Percentiles rank a stretch among this genome's conserved stretches.
phyloP scores from a whole-genome alignment of 805 yeast genomes.

The Saitoella complicata region DNA sequence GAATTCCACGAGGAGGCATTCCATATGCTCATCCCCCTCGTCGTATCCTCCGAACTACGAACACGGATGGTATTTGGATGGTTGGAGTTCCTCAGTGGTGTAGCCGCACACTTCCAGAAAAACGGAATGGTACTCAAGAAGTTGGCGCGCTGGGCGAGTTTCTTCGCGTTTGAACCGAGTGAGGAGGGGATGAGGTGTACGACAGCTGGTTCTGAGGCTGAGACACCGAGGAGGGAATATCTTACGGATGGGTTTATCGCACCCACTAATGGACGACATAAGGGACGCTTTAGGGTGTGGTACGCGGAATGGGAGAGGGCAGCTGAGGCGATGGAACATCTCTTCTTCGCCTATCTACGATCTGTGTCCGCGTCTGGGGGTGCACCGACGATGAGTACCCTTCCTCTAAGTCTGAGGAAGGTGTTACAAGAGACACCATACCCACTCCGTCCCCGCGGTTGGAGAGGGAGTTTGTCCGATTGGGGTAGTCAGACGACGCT shows the following conservation, averaged over 20 bases:
- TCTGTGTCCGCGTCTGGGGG: conserved; percentile 21
- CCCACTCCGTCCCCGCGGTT: too few species aligned
- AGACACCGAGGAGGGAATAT: too few species aligned
- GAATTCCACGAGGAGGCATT: conserved; percentile 61
- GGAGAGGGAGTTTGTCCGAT: too few species aligned
- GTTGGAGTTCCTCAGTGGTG: conserved; percentile 58
- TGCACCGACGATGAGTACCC: too few species aligned
- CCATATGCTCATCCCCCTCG: conserved; percentile 63
- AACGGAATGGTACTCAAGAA: conserved; percentile 69
- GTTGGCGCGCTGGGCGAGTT: conserved; percentile 62
- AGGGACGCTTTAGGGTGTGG: too few species aligned
- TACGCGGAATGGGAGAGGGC: conserved; percentile 62
- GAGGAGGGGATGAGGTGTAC: conserved; percentile 32
- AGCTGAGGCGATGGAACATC: conserved; percentile 72
- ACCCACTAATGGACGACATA: too few species aligned
- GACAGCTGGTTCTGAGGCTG: conserved; percentile 31
- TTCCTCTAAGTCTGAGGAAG: too few species aligned
- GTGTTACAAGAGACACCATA: too few species aligned
- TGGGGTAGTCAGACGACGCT: too few species aligned
- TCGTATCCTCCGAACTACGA: conserved; percentile 69
- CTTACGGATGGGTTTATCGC: too few species aligned
- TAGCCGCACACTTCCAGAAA: conserved; percentile 63
- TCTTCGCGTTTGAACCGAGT: conserved; percentile 62
- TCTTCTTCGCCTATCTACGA: conserved; percentile 57
- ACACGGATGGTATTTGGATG: conserved; percentile 82